phyloP scores from a whole-genome alignment of 73 alveolate genomes.

The Tetrahymena elliotti region DNA sequence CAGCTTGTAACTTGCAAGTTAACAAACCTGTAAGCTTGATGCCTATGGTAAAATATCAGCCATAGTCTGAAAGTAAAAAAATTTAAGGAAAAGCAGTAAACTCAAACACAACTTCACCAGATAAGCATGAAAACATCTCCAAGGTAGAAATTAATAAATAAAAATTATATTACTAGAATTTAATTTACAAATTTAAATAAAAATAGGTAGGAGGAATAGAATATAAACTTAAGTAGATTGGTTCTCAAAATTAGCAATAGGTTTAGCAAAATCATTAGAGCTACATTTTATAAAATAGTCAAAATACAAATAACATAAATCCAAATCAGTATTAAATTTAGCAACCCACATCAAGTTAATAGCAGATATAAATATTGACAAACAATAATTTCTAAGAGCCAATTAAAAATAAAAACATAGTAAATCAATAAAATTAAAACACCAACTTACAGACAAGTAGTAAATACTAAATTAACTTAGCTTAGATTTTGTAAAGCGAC shows the following conservation, averaged over 20 bases:
- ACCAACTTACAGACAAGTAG: background rate
- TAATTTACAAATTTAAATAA: background rate
- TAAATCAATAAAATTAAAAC: background rate
- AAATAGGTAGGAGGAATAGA: background rate
- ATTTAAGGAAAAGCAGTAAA: background rate
- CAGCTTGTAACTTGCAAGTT: background rate
- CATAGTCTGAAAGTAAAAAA: background rate
- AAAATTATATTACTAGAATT: too few relatives aligned
- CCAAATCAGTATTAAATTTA: background rate
- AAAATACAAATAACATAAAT: background rate
- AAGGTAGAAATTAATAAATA: background rate
- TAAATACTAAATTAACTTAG: background rate
- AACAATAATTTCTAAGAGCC: background rate
- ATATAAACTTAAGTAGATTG: background rate
- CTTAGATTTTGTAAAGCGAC: background rate
- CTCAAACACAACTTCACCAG: background rate
- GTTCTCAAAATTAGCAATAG: background rate
- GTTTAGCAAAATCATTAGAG: background rate
- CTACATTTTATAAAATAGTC: background rate
- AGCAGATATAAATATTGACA: background rate
- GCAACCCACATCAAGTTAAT: background rate
- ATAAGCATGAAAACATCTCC: background rate
- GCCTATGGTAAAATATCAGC: background rate
- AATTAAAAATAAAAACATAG: background rate
- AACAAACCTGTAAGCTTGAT: background rate